A percentile compares a stretch with the other conserved stretches of the same genome.
Conservation (phyloP, 139 green algal species). For the Micromonas pusilla region DNA sequence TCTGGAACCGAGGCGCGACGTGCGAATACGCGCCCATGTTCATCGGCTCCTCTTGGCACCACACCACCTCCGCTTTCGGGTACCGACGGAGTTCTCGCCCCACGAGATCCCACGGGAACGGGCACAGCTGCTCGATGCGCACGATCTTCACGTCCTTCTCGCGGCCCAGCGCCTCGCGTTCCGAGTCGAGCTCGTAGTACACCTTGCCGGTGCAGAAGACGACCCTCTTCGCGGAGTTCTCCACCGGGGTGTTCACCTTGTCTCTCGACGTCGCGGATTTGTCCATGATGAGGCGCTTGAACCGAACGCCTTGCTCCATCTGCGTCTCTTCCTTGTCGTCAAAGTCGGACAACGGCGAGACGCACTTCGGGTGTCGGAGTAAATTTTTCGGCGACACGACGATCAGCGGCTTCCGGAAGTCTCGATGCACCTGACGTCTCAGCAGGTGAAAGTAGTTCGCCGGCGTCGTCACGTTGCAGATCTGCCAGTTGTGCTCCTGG, state of each 20-base stretch:
- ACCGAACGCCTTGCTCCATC: conserved; percentile 71
- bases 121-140: conserved; percentile 90
- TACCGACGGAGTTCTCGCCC: conserved; percentile 86
- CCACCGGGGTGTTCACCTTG: conserved; percentile 41
- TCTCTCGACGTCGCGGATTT: conserved; percentile 46
- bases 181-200: conserved; percentile 91
- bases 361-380: conserved; percentile 80
- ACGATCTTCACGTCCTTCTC: conserved; percentile 69
- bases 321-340: conserved; percentile 58
- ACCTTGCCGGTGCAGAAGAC: conserved; percentile 94
- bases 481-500: conserved; percentile 86
- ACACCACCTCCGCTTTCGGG: conserved; percentile 71
- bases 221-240: conserved; percentile 65
- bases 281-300: conserved; percentile 99
- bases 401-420: conserved; percentile 97
- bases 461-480: conserved; percentile 92
- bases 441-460: conserved; percentile 98
- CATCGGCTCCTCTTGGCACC: conserved; percentile 94
- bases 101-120: conserved; percentile 97
- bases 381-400: conserved; percentile 92
- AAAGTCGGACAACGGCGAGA: conserved; percentile 79
- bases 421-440: conserved; percentile 79
- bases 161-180: conserved; percentile 63
- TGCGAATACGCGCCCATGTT: conserved; percentile 96
- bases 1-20: conserved; percentile 71